These are phyloP conservation scores for Arthrinium phaeospermum DNA, from an alignment of 2,329 filamentous ascomycete species.

Conservation along the genomic window DNA sequence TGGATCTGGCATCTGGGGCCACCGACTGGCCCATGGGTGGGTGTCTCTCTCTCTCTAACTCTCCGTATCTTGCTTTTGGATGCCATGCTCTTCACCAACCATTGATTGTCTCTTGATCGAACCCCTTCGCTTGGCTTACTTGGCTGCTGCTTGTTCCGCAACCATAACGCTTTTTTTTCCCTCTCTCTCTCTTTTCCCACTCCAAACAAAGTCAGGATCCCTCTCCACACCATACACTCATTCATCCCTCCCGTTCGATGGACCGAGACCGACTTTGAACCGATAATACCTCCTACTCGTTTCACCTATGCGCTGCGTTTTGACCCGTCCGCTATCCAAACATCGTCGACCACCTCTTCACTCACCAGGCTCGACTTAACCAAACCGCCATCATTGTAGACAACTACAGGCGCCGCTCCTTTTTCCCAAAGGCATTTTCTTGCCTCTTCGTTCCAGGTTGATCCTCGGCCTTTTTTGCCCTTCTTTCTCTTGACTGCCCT, in stretches of 20 bases:
- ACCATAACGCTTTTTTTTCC: not conserved
- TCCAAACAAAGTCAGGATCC: slow-evolving; percentile 23
- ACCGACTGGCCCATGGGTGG: not conserved
- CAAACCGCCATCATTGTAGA: slow-evolving; percentile 9
- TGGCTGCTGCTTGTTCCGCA: slow-evolving; percentile 28
- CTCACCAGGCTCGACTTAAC: slow-evolving; percentile 1
- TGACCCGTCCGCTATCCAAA: slow-evolving; percentile 1
- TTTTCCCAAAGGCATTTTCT: slow-evolving; percentile 12
- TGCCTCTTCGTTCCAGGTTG: slow-evolving; percentile 27
- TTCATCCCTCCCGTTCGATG: slow-evolving; percentile 20
- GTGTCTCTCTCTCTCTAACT: not conserved
- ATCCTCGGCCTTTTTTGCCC: slow-evolving; percentile 25
- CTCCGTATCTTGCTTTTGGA: slow-evolving; percentile 26
- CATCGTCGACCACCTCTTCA: slow-evolving; percentile 18
- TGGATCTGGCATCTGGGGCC: slow-evolving; percentile 2
- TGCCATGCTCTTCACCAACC: slow-evolving; percentile 33
- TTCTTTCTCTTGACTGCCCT: slow-evolving; percentile 1
- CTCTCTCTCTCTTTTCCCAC: slow-evolving; percentile 29
- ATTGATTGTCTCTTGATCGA: not conserved
- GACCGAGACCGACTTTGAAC: slow-evolving; percentile 16
- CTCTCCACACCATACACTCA: slow-evolving; percentile 27
- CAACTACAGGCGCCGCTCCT: not conserved
- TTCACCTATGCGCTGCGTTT: slow-evolving; percentile 25
- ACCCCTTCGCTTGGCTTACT: slow-evolving; percentile 26
- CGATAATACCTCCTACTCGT: slow-evolving; percentile 19